Evolutionary conservation across 2,329 filamentous ascomycete species (phyloP).

Genomic region (Celoporthe dispersa): DNA sequence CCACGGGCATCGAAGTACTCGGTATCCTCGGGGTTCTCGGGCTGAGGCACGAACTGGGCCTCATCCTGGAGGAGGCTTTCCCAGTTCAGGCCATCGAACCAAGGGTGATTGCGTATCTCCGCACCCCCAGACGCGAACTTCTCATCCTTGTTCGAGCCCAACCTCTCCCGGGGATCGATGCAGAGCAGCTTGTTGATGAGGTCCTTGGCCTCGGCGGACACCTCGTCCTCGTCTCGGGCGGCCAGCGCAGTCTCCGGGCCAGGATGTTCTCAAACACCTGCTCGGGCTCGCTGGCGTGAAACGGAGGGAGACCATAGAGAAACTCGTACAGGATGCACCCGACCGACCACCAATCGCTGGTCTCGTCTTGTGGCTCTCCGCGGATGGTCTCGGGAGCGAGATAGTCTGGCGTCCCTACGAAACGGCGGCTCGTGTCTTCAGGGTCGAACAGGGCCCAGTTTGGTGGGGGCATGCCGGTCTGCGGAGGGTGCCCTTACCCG

Average conservation of each 20-base stretch:
- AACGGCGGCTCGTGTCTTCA: conserved; percentile 87
- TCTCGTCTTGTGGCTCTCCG: conserved; percentile 93
- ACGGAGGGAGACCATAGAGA: conserved; percentile 89
- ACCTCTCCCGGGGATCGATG: conserved; percentile 76
- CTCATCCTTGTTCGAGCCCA: conserved; percentile 85
- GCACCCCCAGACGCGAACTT: conserved; percentile 83
- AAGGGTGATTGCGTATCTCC: conserved; percentile 86
- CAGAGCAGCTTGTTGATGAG: conserved; percentile 92
- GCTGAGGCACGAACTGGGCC: conserved; percentile 90
- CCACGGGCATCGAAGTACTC: conserved; percentile 96
- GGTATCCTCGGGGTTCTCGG: conserved; percentile 93
- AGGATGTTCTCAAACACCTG: conserved; percentile 97
- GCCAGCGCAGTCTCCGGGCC: conserved; percentile 88
- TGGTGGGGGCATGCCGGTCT: conserved; percentile 78
- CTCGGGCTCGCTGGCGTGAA: conserved; percentile 88
- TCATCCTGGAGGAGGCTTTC: conserved; percentile 90
- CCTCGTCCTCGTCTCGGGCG: conserved; percentile 78
- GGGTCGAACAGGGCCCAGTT: conserved; percentile 95
- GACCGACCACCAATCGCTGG: conserved; percentile 99
- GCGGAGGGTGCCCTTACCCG: conserved; percentile 64
- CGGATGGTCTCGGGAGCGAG: conserved; percentile 96
- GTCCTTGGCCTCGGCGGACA: conserved; percentile 88
- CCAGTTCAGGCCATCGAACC: conserved; percentile 90
- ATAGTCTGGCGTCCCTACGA: conserved; percentile 97
- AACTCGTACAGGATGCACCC: conserved; percentile 98